A percentile compares a stretch with the other conserved stretches of the same genome.
Conservation (phyloP, 768 basidiomycete genomes). For the Serpula lacrymans region DNA sequence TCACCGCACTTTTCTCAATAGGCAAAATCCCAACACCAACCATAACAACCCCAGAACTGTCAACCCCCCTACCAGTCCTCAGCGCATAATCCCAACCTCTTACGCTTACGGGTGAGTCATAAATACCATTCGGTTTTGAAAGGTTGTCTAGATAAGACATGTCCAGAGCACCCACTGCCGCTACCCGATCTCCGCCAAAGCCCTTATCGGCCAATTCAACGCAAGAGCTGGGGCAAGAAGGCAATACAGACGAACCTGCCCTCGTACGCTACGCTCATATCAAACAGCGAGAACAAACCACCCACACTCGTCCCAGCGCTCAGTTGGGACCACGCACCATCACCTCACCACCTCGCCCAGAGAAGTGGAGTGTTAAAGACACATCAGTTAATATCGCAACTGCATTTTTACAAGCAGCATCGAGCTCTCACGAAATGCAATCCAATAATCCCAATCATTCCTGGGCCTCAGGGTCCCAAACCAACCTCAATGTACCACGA, state of each 20-base stretch:
- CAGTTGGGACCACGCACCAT: slow-evolving; percentile 20
- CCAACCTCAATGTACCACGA: slow-evolving; percentile 50
- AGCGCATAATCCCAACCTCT: slow-evolving; percentile 48
- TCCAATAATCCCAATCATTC: slow-evolving; percentile 54
- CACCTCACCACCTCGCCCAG: slow-evolving; percentile 51
- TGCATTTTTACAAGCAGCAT: slow-evolving; percentile 73
- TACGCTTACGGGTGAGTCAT: slow-evolving; percentile 67
- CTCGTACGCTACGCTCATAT: slow-evolving; percentile 46
- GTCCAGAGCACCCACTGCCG: slow-evolving; percentile 52
- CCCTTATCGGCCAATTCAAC: slow-evolving; percentile 36
- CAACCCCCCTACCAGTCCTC: slow-evolving; percentile 32
- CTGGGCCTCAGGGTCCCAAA: slow-evolving; percentile 63
- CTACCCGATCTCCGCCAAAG: slow-evolving; percentile 59
- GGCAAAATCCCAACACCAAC: slow-evolving; percentile 36
- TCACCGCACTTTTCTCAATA: slow-evolving; percentile 74
- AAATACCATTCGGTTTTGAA: slow-evolving; percentile 13
- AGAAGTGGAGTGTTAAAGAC: slow-evolving; percentile 73
- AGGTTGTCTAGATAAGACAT: slow-evolving; percentile 15
- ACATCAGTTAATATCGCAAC: slow-evolving; percentile 85
- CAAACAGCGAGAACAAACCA: slow-evolving; percentile 40
- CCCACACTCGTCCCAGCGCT: slow-evolving; percentile 15
- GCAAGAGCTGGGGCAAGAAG: slow-evolving; percentile 36
- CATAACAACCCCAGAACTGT: slow-evolving; percentile 24
- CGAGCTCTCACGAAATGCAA: slow-evolving; percentile 36
- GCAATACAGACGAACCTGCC: slow-evolving; percentile 43